phyloP scores from a whole-genome alignment of 1,284 basidiomycete species.

The Sphaerobolus stellatus region DNA sequence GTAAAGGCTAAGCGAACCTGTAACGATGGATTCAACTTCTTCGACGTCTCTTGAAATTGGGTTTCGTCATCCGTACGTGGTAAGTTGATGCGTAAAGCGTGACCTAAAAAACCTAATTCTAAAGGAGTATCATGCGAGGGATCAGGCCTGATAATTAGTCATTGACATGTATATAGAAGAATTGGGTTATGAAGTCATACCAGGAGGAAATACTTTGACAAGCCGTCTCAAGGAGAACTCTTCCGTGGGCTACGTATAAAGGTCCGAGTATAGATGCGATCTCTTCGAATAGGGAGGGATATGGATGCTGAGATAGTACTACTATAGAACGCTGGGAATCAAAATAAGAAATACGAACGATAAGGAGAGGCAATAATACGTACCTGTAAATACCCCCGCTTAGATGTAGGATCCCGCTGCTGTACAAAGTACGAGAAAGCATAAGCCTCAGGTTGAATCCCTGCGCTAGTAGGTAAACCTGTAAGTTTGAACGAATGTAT shows the following conservation, averaged over 20 bases:
- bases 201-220: conserved; percentile 85
- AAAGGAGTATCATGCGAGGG: conserved; percentile 59
- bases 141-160: conserved; percentile 57
- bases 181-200: conserved; percentile 44
- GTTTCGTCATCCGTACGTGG: conserved; percentile 71
- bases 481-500: conserved; percentile 58
- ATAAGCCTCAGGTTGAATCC: conserved; percentile 42
- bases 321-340: conserved; percentile 76
- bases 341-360: conserved; percentile 7
- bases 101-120: conserved; percentile 80
- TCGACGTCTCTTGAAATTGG: conserved; percentile 58
- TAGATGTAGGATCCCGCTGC: conserved; percentile 63
- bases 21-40: conserved; percentile 43
- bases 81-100: conserved; percentile 69
- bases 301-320: conserved; percentile 80
- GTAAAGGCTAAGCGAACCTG: conserved; percentile 28
- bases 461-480: conserved; percentile 51
- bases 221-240: conserved; percentile 80
- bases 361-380: conserved; percentile 19
- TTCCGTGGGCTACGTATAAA: conserved; percentile 71
- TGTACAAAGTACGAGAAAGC: conserved; percentile 85
- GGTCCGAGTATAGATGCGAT: conserved; percentile 74
- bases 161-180: conserved; percentile 8
- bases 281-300: conserved; percentile 78
- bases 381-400: conserved; percentile 87